phyloP scores from a whole-genome alignment of 139 green algal species.

The Pleodorina starrii region DNA sequence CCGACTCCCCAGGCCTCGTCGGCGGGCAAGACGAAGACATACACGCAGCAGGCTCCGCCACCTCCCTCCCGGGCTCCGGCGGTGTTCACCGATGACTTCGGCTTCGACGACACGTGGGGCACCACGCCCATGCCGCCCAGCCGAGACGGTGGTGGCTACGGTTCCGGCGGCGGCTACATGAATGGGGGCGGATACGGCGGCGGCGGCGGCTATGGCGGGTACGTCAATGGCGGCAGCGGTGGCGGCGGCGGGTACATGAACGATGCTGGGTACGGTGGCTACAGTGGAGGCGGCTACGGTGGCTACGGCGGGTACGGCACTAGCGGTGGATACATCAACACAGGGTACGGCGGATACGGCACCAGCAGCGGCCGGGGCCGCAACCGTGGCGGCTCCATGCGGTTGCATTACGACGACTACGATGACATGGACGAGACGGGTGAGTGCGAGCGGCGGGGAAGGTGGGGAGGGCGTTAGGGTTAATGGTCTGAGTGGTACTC shows the following conservation, averaged over 20 bases:
- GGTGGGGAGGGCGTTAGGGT: too few species aligned
- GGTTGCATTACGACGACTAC: not conserved
- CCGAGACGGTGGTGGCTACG: constrained; percentile 20
- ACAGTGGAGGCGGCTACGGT: not conserved
- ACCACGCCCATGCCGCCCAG: not conserved
- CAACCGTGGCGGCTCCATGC: not conserved
- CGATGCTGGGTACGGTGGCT: too few species aligned
- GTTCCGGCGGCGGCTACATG: too few species aligned
- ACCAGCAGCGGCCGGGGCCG: not conserved
- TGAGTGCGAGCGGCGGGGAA: too few species aligned
- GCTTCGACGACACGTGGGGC: constrained; percentile 14
- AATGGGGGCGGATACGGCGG: not conserved
- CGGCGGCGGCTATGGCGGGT: not conserved
- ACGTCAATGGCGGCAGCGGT: not conserved
- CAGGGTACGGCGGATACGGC: not conserved
- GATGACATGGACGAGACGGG: constrained; percentile 1
- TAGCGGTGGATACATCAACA: not conserved
- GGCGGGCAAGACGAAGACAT: not conserved
- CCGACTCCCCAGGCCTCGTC: too few species aligned
- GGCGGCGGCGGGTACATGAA: too few species aligned
- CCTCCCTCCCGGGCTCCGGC: not conserved
- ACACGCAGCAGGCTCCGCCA: not conserved
- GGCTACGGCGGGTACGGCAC: not conserved
- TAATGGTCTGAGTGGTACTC: too few species aligned
- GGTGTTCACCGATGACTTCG: constrained; percentile 17